A percentile compares a stretch with the other conserved stretches of the same genome.
Conservation (phyloP, 2,329 filamentous ascomycete genomes). For the Neofusicoccum parvum region DNA sequence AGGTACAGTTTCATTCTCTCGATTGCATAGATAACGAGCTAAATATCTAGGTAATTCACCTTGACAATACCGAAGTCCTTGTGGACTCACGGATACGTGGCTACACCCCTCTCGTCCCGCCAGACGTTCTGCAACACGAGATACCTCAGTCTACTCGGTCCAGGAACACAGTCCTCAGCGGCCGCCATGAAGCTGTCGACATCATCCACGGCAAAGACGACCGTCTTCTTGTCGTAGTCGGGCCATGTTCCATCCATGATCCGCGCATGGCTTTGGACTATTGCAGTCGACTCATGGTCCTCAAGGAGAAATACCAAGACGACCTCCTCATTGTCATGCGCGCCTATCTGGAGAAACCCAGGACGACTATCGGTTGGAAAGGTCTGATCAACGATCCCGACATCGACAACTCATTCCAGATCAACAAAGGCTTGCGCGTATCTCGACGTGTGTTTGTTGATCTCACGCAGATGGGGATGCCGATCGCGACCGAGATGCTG, state of each 20-base stretch:
- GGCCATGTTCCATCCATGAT: slow-evolving; percentile 97
- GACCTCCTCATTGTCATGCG: slow-evolving; percentile 97
- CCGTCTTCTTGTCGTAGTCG: slow-evolving; percentile 77
- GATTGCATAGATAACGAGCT: no score
- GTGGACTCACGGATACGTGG: slow-evolving; percentile 66
- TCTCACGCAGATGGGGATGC: slow-evolving; percentile 89
- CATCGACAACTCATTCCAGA: slow-evolving; percentile 97
- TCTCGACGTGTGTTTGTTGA: slow-evolving; percentile 92
- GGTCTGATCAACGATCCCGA: slow-evolving; percentile 98
- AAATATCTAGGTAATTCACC: no score
- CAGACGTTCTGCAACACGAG: slow-evolving; percentile 93
- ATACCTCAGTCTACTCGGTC: slow-evolving; percentile 63
- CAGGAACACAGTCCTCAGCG: slow-evolving; percentile 59
- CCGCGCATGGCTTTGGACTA: slow-evolving; percentile 88
- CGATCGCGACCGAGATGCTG: slow-evolving; percentile 94
- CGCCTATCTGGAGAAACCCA: slow-evolving; percentile 96
- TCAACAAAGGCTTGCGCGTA: slow-evolving; percentile 92
- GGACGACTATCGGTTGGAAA: slow-evolving; percentile 98
- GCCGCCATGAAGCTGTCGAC: slow-evolving; percentile 62
- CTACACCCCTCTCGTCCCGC: slow-evolving; percentile 90
- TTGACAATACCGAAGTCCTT: no score
- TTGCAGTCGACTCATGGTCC: slow-evolving; percentile 76
- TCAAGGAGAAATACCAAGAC: slow-evolving; percentile 85
- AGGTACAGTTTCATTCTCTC: no score
- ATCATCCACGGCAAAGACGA: slow-evolving; percentile 63